These are phyloP conservation scores for Quercus glauca DNA, from an alignment of 306 rosid species.

Conservation along the genomic window DNA sequence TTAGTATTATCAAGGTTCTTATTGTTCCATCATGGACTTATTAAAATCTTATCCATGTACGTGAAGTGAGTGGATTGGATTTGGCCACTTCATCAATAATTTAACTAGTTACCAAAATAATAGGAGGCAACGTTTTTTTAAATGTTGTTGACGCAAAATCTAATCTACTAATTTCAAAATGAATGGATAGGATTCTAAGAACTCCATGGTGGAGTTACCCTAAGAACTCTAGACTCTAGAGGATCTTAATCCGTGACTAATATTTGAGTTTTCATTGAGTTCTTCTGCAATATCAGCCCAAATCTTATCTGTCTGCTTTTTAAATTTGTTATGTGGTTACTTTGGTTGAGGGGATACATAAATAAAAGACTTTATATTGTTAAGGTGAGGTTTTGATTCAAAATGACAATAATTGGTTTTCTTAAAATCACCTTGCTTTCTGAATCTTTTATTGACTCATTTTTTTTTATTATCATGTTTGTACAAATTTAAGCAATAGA, in stretches of 20 bases:
- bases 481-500: neutral
- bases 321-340: neutral
- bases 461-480: neutral
- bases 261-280: neutral
- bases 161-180: neutral
- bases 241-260: too few relatives aligned
- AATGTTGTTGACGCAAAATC: too few relatives aligned
- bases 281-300: neutral
- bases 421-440: neutral
- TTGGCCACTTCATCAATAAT: too few relatives aligned
- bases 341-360: neutral
- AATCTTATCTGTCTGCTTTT: neutral
- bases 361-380: neutral
- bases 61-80: too few relatives aligned
- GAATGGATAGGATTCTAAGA: neutral
- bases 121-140: too few relatives aligned
- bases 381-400: neutral
- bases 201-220: too few relatives aligned
- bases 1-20: neutral
- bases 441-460: neutral
- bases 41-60: too few relatives aligned
- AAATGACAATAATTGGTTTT: neutral
- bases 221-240: too few relatives aligned
- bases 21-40: too few relatives aligned
- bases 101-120: too few relatives aligned